These are phyloP conservation scores for Isatis tinctoria DNA, from an alignment of 345 rosid species.

Conservation along the genomic window DNA sequence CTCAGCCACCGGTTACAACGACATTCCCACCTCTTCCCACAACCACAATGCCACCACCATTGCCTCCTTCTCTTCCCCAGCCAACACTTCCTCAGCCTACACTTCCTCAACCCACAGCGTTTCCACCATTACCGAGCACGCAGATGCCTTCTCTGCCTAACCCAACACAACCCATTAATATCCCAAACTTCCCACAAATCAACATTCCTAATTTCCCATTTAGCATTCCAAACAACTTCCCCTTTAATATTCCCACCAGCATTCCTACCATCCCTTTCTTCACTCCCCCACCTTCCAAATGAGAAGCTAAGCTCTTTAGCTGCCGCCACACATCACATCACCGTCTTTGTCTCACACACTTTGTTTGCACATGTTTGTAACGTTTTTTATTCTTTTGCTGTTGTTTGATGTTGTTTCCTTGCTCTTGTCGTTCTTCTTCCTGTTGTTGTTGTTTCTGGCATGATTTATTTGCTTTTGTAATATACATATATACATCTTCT, in stretches of 20 bases:
- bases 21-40: slow-evolving; percentile 27
- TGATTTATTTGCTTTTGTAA: slow-evolving; percentile 1
- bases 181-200: slow-evolving; percentile 30
- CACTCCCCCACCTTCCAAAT: slow-evolving; percentile 36
- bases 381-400: background rate
- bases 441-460: background rate
- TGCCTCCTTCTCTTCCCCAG: slow-evolving; percentile 12
- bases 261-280: slow-evolving; percentile 26
- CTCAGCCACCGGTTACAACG: slow-evolving; percentile 18
- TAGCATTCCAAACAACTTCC: slow-evolving; percentile 27
- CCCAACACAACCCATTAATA: slow-evolving; percentile 25
- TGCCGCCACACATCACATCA: background rate
- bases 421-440: background rate
- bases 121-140: slow-evolving; percentile 17
- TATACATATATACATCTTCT: background rate
- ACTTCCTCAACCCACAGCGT: slow-evolving; percentile 20
- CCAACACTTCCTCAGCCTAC: slow-evolving; percentile 17
- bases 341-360: background rate
- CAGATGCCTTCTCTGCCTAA: slow-evolving; percentile 26
- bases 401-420: slow-evolving; percentile 6
- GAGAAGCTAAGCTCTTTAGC: slow-evolving; percentile 9
- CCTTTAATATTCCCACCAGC: slow-evolving; percentile 27
- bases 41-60: slow-evolving; percentile 19
- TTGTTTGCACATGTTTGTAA: slow-evolving; percentile 19
- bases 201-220: slow-evolving; percentile 29